Evolutionary conservation across 371 early-diverging fungal genomes (phyloP), one percentile per base, ranked within the genome.

Genomic region (Fennellomyces sp.): DNA sequence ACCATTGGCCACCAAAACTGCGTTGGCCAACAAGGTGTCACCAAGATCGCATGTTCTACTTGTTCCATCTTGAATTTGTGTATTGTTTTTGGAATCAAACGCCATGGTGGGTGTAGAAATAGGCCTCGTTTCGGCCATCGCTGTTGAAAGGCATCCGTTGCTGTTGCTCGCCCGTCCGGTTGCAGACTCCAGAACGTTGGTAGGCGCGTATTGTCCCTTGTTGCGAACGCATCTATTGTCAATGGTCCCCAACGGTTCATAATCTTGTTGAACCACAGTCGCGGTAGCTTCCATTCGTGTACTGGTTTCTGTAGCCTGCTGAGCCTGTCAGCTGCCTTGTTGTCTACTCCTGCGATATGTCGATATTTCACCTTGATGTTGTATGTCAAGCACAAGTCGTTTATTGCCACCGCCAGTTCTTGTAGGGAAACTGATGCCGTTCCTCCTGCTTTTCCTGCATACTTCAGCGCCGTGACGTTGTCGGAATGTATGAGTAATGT

Each of bases 391-490:
- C 53, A 48, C 15, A 57, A 10, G 2, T 50, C 28, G 7, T 52
- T 38, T 3, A 63, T 63, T 15, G 41, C 25, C 21, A 63, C 2
- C 2, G 63, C 63, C 19, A 57, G 8, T 15, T 56, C 21, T 26
- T 56, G 63, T 12, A 63, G 35, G 0, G 6, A 0, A 2, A 50
- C 6, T 39, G 70, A 65, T 2, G 60, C 35, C 17, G 61, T 63
- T 26, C 64, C 65, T 42, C 63, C 69, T 5, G 64, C 39, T 38
- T 65, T 65, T 15, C n/a, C 49, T 2, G 29, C 57, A 29, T 69
- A 69, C 31, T 62, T 65, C 25, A 63, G 31, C 0, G 60, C 65
- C 28, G 65, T 69, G 28, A 49, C 63, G 51, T 60, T 65, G 65
- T 69, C 61, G 5, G 58, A 25, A n/a, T 38, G 41, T 2, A 68